Evolutionary conservation across 1,284 basidiomycete species (phyloP).

Genomic region (Gymnopus androsaceus): DNA sequence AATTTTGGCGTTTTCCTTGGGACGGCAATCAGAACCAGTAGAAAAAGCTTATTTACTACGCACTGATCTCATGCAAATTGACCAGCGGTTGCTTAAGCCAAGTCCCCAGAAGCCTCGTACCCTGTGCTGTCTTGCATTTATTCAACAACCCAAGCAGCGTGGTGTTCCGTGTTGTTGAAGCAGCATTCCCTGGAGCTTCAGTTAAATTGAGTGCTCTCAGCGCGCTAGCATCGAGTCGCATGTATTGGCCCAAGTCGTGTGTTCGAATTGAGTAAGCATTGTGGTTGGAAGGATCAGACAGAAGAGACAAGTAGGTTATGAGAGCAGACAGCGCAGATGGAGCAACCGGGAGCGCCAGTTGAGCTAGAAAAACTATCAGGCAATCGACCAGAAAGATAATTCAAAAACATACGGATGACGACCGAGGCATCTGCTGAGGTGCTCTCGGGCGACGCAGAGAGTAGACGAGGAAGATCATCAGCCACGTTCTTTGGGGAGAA

Average conservation of each 20-base stretch:
- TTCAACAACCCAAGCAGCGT: constrained; percentile 91
- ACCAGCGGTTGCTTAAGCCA: constrained; percentile 98
- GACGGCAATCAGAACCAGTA: background rate
- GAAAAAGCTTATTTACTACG: constrained; percentile 32
- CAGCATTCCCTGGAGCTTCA: constrained; percentile 65
- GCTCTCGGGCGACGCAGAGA: constrained; percentile 37
- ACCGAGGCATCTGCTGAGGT: constrained; percentile 50
- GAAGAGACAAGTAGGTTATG: constrained; percentile 80
- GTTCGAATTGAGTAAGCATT: constrained; percentile 81
- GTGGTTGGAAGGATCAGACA: constrained; percentile 83
- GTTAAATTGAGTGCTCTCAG: constrained; percentile 89
- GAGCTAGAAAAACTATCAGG: constrained; percentile 47
- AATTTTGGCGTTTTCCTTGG: constrained; percentile 77
- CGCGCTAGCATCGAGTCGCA: constrained; percentile 95
- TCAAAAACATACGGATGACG: constrained; percentile 45
- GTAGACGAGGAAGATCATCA: constrained; percentile 82
- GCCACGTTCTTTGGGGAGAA: constrained; percentile 82
- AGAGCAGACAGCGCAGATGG: constrained; percentile 84
- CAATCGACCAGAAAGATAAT: background rate
- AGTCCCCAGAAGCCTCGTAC: constrained; percentile 84
- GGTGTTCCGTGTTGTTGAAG: constrained; percentile 69
- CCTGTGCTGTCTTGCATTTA: constrained; percentile 96
- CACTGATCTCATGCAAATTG: constrained; percentile 91
- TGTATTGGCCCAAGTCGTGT: constrained; percentile 93
- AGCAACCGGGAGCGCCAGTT: constrained; percentile 79